A percentile compares a stretch with the other conserved stretches of the same genome.
These are phyloP conservation scores for Poa annua DNA, from an alignment of 176 grass and related monocot species.

Conservation along the genomic window DNA sequence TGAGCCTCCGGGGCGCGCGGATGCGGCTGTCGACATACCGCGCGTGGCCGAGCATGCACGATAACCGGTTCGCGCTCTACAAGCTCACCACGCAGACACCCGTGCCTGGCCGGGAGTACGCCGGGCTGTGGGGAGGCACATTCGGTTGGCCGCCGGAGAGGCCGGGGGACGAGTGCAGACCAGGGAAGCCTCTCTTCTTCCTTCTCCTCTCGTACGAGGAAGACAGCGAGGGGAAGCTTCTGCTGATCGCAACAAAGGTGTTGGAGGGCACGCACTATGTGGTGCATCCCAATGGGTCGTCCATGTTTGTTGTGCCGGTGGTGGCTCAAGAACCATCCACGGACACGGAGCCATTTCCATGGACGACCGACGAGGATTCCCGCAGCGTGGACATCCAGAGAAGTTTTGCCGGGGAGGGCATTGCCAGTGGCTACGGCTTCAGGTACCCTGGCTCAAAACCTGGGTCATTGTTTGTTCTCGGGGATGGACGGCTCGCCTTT, in stretches of 20 bases:
- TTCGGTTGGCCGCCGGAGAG: slow-evolving; percentile 78
- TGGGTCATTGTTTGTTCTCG: slow-evolving; percentile 70
- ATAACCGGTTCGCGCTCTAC: slow-evolving; percentile 77
- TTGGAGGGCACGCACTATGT: slow-evolving; percentile 91
- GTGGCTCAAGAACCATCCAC: slow-evolving; percentile 44
- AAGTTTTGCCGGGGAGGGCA: slow-evolving; percentile 62
- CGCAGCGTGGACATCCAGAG: slow-evolving; percentile 41
- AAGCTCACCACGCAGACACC: slow-evolving; percentile 62
- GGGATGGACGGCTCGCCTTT: slow-evolving; percentile 75
- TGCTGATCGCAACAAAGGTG: slow-evolving; percentile 82
- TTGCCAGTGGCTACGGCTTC: slow-evolving; percentile 79
- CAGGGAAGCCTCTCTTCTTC: slow-evolving; percentile 77
- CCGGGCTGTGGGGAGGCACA: slow-evolving; percentile 87
- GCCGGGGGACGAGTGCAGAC: slow-evolving; percentile 56
- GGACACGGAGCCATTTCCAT: slow-evolving; percentile 73
- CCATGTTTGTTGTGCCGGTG: slow-evolving; percentile 71
- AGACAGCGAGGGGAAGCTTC: slow-evolving; percentile 50
- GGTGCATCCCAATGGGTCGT: slow-evolving; percentile 80
- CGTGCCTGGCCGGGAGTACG: slow-evolving; percentile 50
- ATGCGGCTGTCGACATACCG: slow-evolving; percentile 63
- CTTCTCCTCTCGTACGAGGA: slow-evolving; percentile 84
- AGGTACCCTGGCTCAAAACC: slow-evolving; percentile 88
- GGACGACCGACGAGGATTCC: slow-evolving; percentile 58
- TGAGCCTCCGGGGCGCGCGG: slow-evolving; percentile 57
- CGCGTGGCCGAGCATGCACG: slow-evolving; percentile 84